Conservation (phyloP, 208 protist genomes). For the Leishmania turanica region DNA sequence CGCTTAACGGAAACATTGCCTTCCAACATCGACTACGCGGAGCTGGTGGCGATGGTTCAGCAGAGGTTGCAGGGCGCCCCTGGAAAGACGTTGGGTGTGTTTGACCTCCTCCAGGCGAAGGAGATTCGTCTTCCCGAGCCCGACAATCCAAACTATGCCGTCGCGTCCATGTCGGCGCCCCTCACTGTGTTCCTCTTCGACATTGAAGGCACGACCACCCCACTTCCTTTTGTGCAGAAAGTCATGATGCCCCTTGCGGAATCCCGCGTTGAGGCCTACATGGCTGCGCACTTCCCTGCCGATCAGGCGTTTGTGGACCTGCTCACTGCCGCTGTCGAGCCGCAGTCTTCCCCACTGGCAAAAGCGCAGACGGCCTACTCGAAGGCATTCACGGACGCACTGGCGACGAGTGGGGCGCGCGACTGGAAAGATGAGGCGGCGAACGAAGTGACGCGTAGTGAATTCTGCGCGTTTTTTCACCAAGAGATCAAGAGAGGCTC, state of each 20-base stretch:
- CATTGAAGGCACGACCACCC: slow-evolving; percentile 88
- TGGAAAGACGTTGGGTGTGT: background rate
- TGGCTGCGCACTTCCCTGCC: slow-evolving; percentile 43
- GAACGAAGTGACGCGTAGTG: slow-evolving; percentile 18
- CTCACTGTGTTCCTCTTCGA: slow-evolving; percentile 60
- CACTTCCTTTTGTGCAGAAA: slow-evolving; percentile 71
- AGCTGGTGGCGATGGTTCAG: background rate
- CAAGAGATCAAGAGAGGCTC: slow-evolving; percentile 20
- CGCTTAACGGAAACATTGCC: slow-evolving; percentile 33
- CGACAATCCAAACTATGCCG: background rate
- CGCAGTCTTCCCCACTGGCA: slow-evolving; percentile 3
- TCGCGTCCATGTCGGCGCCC: background rate
- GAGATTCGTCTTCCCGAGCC: background rate
- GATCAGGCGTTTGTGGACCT: slow-evolving; percentile 20
- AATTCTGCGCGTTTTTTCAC: slow-evolving; percentile 35
- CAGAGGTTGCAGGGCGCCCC: background rate
- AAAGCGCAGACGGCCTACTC: slow-evolving; percentile 1
- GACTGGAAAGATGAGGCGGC: slow-evolving; percentile 13
- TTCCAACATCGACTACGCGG: slow-evolving; percentile 1
- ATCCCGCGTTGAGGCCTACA: slow-evolving; percentile 37
- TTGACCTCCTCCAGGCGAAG: slow-evolving; percentile 4
- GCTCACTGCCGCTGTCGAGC: slow-evolving; percentile 17
- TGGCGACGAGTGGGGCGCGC: background rate
- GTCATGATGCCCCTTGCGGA: slow-evolving; percentile 57
- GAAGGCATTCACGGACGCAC: slow-evolving; percentile 5